These are phyloP conservation scores for Pelargonium citronellum DNA, from an alignment of 441 rosid genomes.

Conservation along the genomic window DNA sequence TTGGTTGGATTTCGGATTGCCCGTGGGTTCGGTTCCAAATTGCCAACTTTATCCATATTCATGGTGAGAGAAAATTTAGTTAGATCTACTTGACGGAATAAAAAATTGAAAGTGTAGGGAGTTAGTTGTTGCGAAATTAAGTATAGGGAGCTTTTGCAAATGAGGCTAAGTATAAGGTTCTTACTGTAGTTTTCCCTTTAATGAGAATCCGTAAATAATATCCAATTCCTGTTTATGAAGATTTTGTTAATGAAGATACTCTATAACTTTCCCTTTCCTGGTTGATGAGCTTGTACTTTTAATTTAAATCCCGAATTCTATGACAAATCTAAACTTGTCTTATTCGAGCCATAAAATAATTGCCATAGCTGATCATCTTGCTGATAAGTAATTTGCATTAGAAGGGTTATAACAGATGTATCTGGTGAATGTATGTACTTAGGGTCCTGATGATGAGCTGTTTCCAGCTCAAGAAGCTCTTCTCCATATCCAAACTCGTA, in stretches of 20 bases:
- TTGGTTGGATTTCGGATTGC: no score
- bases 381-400: neutral
- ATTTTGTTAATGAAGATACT: constrained; percentile 1
- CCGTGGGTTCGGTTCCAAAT: no score
- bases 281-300: neutral
- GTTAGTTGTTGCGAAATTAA: no score
- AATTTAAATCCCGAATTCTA: neutral
- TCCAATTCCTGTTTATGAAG: no score
- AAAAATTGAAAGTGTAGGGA: no score
- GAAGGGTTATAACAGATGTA: constrained; percentile 19
- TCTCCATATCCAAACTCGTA: constrained; percentile 84
- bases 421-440: constrained; percentile 16
- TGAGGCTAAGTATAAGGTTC: no score
- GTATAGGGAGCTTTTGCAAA: no score
- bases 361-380: neutral
- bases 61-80: no score
- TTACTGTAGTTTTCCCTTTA: no score
- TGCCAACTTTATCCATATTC: no score
- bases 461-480: constrained; percentile 98
- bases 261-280: constrained; percentile 7
- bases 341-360: neutral
- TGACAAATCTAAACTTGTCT: neutral
- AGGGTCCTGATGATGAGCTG: constrained; percentile 91
- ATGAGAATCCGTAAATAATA: no score
- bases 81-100: no score